A percentile compares a stretch with the other conserved stretches of the same genome.
Conservation (phyloP, 352 stramenopile genomes). For the Phytophthora fragariaefolia region DNA sequence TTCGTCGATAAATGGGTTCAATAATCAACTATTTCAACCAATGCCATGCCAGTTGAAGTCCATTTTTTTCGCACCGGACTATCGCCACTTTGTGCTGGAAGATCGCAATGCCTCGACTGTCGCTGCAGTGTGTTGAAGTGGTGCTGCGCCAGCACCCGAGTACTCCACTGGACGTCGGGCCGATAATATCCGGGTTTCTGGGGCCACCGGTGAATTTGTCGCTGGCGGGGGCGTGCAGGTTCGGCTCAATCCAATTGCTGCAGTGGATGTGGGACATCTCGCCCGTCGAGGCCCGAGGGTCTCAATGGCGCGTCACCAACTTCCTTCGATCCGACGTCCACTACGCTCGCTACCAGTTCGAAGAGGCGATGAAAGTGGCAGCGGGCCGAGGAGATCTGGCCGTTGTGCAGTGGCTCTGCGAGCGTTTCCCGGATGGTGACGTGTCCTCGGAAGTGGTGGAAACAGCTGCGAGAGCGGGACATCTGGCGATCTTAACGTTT, state of each 20-base stretch:
- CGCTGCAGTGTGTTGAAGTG: background rate
- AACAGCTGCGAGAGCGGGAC: background rate
- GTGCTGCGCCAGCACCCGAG: background rate
- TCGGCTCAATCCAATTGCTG: background rate
- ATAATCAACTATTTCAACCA: too few species aligned
- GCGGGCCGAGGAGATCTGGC: background rate
- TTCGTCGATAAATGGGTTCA: too few species aligned
- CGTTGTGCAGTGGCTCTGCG: slow-evolving; percentile 5
- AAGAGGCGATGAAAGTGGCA: background rate
- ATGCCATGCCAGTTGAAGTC: too few species aligned
- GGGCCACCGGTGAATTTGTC: background rate
- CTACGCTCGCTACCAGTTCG: background rate
- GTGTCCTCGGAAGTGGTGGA: background rate
- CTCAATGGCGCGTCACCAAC: too few species aligned
- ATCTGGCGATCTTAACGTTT: background rate
- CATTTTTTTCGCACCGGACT: too few species aligned
- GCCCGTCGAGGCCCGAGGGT: too few species aligned
- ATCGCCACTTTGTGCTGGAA: too few species aligned
- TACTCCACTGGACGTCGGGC: too few species aligned
- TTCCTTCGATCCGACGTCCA: too few species aligned
- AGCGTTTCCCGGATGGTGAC: background rate
- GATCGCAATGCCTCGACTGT: too few species aligned
- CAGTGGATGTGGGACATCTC: background rate
- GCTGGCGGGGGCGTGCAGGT: background rate
- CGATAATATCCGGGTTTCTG: background rate